Conservation (phyloP, 2,329 filamentous ascomycete genomes). For the Colletotrichum eleusines region DNA sequence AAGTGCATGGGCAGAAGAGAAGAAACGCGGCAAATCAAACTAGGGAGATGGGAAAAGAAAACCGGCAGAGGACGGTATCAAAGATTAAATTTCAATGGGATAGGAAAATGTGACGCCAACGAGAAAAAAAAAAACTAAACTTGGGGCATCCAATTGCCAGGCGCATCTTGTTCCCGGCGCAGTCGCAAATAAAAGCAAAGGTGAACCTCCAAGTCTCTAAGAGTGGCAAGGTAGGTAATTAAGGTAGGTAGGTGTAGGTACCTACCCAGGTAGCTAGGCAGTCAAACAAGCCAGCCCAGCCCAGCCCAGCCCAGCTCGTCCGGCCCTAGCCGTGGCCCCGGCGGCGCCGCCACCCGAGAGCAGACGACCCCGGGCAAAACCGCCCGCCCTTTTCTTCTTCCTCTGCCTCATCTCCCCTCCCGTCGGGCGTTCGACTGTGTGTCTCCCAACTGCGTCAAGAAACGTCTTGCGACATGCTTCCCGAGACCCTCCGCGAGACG, state of each 20-base stretch:
- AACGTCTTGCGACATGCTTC: conserved; percentile 3
- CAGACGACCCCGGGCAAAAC: neutral
- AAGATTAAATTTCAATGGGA: neutral
- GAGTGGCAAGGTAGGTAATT: neutral
- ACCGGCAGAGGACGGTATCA: neutral
- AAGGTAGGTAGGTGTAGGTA: neutral
- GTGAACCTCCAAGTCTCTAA: neutral
- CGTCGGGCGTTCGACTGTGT: neutral
- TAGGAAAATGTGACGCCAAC: neutral
- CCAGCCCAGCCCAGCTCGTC: neutral
- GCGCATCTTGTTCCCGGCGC: neutral
- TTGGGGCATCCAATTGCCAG: neutral
- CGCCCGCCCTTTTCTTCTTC: neutral
- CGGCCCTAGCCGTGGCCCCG: neutral
- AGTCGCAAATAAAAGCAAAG: conserved; percentile 1
- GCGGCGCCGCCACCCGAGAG: conserved; percentile 17
- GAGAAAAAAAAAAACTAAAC: no score
- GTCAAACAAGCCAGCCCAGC: neutral
- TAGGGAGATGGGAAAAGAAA: neutral
- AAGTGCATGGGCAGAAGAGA: neutral
- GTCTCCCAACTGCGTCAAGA: neutral
- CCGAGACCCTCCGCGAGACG: conserved; percentile 9
- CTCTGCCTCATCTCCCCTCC: neutral
- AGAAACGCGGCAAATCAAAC: neutral
- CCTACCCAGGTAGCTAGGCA: no score